A percentile compares a stretch with the other conserved stretches of the same genome.
phyloP scores from a whole-genome alignment of 1,284 basidiomycete species.

The Exobasidium cylindrosporum region DNA sequence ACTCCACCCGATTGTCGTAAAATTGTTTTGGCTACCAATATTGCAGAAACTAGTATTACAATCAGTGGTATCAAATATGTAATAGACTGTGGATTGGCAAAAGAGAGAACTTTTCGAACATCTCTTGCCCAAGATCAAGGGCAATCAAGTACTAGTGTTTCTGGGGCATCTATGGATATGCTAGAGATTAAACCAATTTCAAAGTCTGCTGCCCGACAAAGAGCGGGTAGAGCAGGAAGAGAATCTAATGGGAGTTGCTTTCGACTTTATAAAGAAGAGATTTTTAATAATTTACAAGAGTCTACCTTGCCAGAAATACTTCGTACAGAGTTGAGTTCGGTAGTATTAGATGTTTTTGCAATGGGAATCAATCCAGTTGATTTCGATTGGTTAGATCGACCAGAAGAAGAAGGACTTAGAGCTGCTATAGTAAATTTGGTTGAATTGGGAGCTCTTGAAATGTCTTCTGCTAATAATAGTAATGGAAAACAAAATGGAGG shows the following conservation, averaged over 20 bases:
- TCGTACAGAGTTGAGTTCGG: constrained; percentile 40
- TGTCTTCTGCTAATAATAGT: constrained; percentile 1
- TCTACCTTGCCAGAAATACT: constrained; percentile 43
- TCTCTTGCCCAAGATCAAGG: constrained; percentile 52
- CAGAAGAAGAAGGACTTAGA: constrained; percentile 28
- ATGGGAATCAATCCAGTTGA: constrained; percentile 46
- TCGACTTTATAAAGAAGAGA: constrained; percentile 41
- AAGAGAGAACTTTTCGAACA: constrained; percentile 67
- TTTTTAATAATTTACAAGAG: constrained; percentile 27
- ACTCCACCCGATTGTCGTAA: constrained; percentile 74
- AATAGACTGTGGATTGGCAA: constrained; percentile 78
- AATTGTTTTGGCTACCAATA: constrained; percentile 69
- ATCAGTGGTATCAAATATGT: constrained; percentile 94
- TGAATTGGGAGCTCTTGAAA: constrained; percentile 46
- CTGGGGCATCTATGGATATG: constrained; percentile 36
- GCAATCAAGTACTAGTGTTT: neutral
- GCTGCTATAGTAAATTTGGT: constrained; percentile 43
- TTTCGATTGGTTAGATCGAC: constrained; percentile 51
- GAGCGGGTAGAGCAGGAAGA: constrained; percentile 50
- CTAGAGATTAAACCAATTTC: constrained; percentile 43
- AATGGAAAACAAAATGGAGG: constrained; percentile 3
- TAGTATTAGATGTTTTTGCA: constrained; percentile 40
- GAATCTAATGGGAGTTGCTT: constrained; percentile 46
- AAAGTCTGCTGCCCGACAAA: constrained; percentile 43
- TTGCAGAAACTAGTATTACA: constrained; percentile 90